Base-by-base conservation (phyloP, 768 basidiomycete species). In the Auricularia auricula-judae region DNA sequence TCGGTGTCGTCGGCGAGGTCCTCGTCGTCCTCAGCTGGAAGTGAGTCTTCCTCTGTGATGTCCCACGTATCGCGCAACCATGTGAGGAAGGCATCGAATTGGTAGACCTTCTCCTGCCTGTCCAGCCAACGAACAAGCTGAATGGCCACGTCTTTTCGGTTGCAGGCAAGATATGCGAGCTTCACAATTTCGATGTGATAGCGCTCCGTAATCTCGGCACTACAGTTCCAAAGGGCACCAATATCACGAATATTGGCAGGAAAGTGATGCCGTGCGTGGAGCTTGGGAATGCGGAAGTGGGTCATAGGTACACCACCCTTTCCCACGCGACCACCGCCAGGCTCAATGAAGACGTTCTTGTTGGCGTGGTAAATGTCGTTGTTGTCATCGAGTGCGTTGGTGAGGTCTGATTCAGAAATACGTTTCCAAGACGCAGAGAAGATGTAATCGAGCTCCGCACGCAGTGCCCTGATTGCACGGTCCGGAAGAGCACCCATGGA, bases 221-320 rank as follows among this genome's bases (percentile, higher is more conserved):
- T 66, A 56, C 35, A 71, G 21, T 63, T 51, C 18, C 65, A 62
- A 0, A 59, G 23, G 16, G 70, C 66, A 2, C 70, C 70, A 21
- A 42, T 33, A 16, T 14, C 14, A 7, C 34, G 16, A 29, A 69
- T 70, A 4, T 44, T 36, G 0, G 34, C 4, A 0, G 56, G 4
- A 62, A 66, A 66, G 53, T 67, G 66, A 21, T 62, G 29, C 3
- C 62, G 63, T 2, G 39, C 44, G 62, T 68, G 67, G n/a, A 67
- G 34, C 62, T 71, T 71, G 18, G 66, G 70, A 23, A 70, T 64
- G 36, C 66, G 58, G 62, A 71, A 69, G 36, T 68, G 62, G 7
- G 54, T 16, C 14, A 53, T 64, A 35, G 59, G 33, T 4, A 4
- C 21, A 3, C 63, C 63, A 18, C 39, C 39, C 16, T 53, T 54